Evolutionary conservation across 306 rosid species (phyloP).

Genomic region (Calophaca sinica): DNA sequence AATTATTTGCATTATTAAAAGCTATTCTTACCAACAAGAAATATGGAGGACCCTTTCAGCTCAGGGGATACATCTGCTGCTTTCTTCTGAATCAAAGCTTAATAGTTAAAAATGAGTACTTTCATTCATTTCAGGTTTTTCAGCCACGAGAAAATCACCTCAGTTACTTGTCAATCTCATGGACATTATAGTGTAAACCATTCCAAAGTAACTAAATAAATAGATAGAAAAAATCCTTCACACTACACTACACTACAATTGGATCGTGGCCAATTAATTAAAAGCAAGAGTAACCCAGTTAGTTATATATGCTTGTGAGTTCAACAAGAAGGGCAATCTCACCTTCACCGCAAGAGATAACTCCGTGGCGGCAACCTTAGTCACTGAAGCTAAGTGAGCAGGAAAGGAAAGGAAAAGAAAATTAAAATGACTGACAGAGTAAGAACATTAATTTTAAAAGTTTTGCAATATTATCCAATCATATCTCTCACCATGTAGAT

Average conservation of each 20-base stretch:
- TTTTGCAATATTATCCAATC: no score
- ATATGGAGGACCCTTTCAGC: slow-evolving; percentile 88
- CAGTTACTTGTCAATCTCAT: neutral
- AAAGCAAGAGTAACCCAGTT: neutral
- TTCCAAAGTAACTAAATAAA: neutral
- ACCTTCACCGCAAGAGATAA: slow-evolving; percentile 72
- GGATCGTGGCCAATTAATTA: neutral
- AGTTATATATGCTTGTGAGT: neutral
- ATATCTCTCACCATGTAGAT: no score
- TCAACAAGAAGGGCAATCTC: slow-evolving; percentile 45
- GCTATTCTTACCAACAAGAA: slow-evolving; percentile 78
- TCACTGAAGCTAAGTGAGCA: slow-evolving; percentile 45
- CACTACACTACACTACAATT: neutral
- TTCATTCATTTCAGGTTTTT: slow-evolving; percentile 50
- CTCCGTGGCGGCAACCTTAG: slow-evolving; percentile 53
- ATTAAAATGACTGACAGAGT: neutral
- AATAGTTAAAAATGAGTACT: slow-evolving; percentile 63
- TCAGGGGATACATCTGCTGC: slow-evolving; percentile 73
- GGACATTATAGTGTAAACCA: neutral
- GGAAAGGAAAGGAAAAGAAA: neutral
- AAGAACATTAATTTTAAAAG: slow-evolving; percentile 10
- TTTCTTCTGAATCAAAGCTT: slow-evolving; percentile 74
- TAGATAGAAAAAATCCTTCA: neutral
- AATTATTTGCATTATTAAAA: neutral
- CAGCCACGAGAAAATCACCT: slow-evolving; percentile 17